Evolutionary conservation across 441 rosid genomes (phyloP).

Genomic region (Gossypium trilobum): DNA sequence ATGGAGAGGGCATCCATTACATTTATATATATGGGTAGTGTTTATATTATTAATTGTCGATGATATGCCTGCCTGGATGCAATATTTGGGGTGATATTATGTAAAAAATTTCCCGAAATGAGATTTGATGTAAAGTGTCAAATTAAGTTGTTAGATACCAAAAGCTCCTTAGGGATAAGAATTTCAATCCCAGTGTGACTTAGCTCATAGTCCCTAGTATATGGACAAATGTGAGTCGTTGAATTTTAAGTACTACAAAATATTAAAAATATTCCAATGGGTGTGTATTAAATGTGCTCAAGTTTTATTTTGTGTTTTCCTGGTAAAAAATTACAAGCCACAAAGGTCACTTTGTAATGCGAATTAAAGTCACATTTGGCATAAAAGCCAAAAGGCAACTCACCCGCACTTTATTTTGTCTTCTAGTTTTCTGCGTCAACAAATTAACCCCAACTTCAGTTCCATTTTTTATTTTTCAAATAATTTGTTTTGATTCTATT

Average conservation of each 20-base stretch:
- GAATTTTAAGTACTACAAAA: too few relatives aligned
- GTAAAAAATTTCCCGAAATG: not conserved
- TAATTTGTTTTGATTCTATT: too few relatives aligned
- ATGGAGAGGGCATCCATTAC: not conserved
- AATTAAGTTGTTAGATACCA: not conserved
- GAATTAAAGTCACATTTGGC: not conserved
- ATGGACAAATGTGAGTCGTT: too few relatives aligned
- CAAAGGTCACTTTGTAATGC: not conserved
- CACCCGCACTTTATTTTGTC: not conserved
- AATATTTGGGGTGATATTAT: not conserved
- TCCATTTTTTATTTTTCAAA: not conserved
- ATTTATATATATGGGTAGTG: not conserved
- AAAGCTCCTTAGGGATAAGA: too few relatives aligned
- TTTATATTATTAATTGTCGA: not conserved
- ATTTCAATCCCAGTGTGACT: too few relatives aligned
- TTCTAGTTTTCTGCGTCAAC: not conserved
- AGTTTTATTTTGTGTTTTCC: not conserved
- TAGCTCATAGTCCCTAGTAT: too few relatives aligned
- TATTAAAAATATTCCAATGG: too few relatives aligned
- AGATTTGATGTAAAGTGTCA: not conserved
- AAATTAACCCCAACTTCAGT: not conserved
- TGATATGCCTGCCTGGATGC: not conserved
- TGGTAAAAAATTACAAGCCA: not conserved
- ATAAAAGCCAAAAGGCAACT: conserved; percentile 2
- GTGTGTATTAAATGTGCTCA: too few relatives aligned